phyloP scores from a whole-genome alignment of 352 stramenopile species.

The Phytophthora rubi region DNA sequence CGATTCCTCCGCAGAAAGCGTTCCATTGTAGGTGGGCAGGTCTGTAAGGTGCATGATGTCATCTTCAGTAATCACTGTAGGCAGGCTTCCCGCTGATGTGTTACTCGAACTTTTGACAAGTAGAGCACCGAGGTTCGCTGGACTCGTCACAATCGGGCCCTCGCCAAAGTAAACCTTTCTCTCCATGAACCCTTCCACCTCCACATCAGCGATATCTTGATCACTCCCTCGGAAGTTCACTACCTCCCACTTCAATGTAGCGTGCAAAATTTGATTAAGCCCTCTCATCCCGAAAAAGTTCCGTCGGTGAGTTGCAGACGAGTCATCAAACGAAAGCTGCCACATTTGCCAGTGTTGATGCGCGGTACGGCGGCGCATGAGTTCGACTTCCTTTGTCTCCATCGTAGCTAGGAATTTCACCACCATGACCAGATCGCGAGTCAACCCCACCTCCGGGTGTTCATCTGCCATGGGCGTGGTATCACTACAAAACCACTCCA shows the following conservation, averaged over 20 bases:
- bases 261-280: constrained; percentile 70
- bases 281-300: constrained; percentile 84
- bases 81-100: constrained; percentile 36
- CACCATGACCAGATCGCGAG: constrained; percentile 84
- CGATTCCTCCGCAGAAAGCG: constrained; percentile 95
- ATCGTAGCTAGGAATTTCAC: constrained; percentile 91
- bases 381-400: constrained; percentile 90
- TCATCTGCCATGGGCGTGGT: constrained; percentile 80
- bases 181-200: constrained; percentile 88
- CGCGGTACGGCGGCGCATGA: constrained; percentile 81
- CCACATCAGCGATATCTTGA: constrained; percentile 90
- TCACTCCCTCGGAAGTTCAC: constrained; percentile 88
- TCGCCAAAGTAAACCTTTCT: constrained; percentile 91
- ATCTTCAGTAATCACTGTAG: constrained; percentile 91
- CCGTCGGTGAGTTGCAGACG: constrained; percentile 65
- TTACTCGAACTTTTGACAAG: constrained; percentile 62
- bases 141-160: constrained; percentile 82
- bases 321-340: constrained; percentile 91
- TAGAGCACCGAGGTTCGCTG: constrained; percentile 66
- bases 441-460: constrained; percentile 80
- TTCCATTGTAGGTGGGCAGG: constrained; percentile 96
- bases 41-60: constrained; percentile 98
- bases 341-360: constrained; percentile 88
- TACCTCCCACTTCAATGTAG: constrained; percentile 85
- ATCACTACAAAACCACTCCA: constrained; percentile 90